Conservation (phyloP, 495 filamentous ascomycete genomes). For the Aspergillus taichungensis region DNA sequence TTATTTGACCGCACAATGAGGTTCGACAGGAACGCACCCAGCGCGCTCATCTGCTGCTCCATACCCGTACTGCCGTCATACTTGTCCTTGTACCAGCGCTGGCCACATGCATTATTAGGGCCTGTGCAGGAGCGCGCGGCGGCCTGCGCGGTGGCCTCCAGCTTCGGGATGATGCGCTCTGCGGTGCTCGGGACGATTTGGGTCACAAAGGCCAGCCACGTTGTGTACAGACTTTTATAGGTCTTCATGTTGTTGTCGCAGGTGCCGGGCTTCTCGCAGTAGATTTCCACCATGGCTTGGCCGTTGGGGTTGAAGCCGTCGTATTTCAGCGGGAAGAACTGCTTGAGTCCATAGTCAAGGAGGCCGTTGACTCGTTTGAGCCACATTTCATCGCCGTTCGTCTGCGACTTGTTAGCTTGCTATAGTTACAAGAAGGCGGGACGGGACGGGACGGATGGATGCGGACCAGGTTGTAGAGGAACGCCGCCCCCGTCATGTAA, state of each 20-base stretch:
- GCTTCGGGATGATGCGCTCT: conserved; percentile 49
- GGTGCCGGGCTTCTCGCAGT: conserved; percentile 50
- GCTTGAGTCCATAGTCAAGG: conserved; percentile 35
- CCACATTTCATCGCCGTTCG: conserved; percentile 48
- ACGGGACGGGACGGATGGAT: conserved; percentile 36
- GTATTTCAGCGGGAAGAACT: conserved; percentile 47
- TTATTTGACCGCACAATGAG: conserved; percentile 31
- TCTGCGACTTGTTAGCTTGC: conserved; percentile 38
- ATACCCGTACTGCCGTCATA: conserved; percentile 56
- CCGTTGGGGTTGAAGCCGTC: conserved; percentile 12
- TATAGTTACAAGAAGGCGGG: conserved; percentile 4
- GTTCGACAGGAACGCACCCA: conserved; percentile 46
- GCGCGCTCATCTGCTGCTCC: conserved; percentile 25
- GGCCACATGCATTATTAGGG: conserved; percentile 54
- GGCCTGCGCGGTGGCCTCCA: conserved; percentile 53
- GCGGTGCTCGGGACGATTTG: conserved; percentile 56
- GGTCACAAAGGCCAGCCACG: conserved; percentile 50
- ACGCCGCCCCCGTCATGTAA: conserved; percentile 54
- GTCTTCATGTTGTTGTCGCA: conserved; percentile 59
- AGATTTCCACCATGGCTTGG: conserved; percentile 53
- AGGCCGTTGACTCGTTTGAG: conserved; percentile 45
- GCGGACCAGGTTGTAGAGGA: conserved; percentile 56
- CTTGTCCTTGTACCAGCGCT: conserved; percentile 52
- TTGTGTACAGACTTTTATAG: conserved; percentile 62
- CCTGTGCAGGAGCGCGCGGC: conserved; percentile 59